Evolutionary conservation across 2,329 filamentous ascomycete genomes (phyloP), one percentile per base, ranked within the genome.

Genomic region (Aschersonia sp.): DNA sequence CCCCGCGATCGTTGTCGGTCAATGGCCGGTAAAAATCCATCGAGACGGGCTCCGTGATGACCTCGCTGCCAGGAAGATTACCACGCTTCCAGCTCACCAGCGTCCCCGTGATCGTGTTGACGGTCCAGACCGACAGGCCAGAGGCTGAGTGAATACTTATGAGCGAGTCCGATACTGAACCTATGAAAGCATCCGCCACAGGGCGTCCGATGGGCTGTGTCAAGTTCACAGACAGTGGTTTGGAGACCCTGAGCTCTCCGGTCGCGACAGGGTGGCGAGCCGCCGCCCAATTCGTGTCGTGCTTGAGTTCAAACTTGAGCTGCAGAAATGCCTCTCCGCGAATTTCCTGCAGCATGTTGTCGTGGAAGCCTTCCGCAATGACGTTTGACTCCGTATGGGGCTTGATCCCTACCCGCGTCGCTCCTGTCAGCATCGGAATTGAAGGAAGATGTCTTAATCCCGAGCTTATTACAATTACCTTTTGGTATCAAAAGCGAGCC

Each of bases 1-100:
- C 65, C 0, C 72, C 72, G 4, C 68, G 66, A 57, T 85, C 81
- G 57, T 84, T 84, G 62, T 84, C 78, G 0, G 80, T 84, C 39
- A 74, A 68, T 0, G 81, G 75, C 40, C 81, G 78, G 66, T 80
- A 83, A 58, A 85, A 75, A 51, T 71, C 69, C 41, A 81, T 65
- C 2, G 61, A 53, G 2, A 71, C 55, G 1, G 71, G 69, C 32
- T 67, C 57, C 4, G 66, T 68, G 45, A 76, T 63, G 31, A 74
- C 56, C 52, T 71, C 70, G 30, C 52, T 48, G 6, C 57, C 44
- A 0, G 59, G 56, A 4, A 53, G 47, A 4, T 50, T 46, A 2
- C 58, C 53, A 10, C 68, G 62, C 10, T 58, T 63, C 62, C 73
- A 69, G 46, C 63, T 70, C 5, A 57, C 58, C 9, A 75, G 58